Evolutionary conservation across 2,329 filamentous ascomycete genomes (phyloP).

Genomic region (Cladophialophora bantiana): DNA sequence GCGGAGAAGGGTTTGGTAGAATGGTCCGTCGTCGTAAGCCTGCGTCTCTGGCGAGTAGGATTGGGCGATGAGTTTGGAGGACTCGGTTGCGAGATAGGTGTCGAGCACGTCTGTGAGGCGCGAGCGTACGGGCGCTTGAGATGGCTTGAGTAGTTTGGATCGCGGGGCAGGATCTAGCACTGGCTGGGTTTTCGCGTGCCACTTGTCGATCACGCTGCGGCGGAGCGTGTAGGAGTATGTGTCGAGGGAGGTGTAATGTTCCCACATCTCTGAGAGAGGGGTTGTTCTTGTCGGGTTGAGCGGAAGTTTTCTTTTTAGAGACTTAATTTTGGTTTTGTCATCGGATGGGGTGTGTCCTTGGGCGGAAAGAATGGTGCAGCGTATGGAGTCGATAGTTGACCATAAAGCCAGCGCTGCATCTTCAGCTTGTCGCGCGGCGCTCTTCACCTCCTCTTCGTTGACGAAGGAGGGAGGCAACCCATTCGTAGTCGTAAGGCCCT

Average conservation of each 20-base stretch:
- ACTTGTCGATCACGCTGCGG: constrained; percentile 80
- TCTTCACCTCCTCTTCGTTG: constrained; percentile 43
- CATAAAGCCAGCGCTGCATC: constrained; percentile 84
- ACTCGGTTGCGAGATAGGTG: constrained; percentile 53
- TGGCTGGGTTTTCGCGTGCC: constrained; percentile 78
- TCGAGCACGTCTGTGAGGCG: constrained; percentile 54
- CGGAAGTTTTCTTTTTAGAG: constrained; percentile 57
- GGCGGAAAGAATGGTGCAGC: constrained; percentile 49
- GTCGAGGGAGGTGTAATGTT: constrained; percentile 72
- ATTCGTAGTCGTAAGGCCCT: constrained; percentile 83
- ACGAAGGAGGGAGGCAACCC: constrained; percentile 62
- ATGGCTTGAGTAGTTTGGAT: constrained; percentile 66
- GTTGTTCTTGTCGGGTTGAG: constrained; percentile 59
- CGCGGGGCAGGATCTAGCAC: constrained; percentile 62
- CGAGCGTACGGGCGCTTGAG: constrained; percentile 55
- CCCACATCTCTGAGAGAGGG: constrained; percentile 73
- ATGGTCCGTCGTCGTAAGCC: constrained; percentile 92
- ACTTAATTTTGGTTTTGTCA: constrained; percentile 47
- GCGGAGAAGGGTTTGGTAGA: constrained; percentile 91
- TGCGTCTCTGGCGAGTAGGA: constrained; percentile 52
- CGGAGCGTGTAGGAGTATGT: constrained; percentile 65
- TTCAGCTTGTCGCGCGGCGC: constrained; percentile 78
- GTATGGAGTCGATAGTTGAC: constrained; percentile 67
- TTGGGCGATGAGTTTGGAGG: constrained; percentile 41
- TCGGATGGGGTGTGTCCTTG: constrained; percentile 35